Evolutionary conservation across 345 rosid species (phyloP).

Genomic region (Sonneratia alba): DNA sequence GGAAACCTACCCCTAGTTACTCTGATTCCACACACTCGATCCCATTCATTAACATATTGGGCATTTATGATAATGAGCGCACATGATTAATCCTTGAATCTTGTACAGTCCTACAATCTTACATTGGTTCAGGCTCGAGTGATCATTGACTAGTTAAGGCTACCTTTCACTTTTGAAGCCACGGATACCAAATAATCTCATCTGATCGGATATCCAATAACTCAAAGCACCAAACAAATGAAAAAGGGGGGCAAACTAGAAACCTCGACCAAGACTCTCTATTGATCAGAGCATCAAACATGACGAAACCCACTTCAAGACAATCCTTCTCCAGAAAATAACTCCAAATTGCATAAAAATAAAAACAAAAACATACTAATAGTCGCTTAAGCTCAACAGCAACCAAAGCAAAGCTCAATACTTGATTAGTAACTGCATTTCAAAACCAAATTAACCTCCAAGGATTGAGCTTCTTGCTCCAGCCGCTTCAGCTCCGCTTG

Average conservation of each 20-base stretch:
- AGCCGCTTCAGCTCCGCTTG: constrained; percentile 18
- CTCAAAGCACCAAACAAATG: neutral
- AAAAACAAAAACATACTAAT: neutral
- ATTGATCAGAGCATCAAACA: neutral
- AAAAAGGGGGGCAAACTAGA: neutral
- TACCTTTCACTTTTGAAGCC: neutral
- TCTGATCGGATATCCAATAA: neutral
- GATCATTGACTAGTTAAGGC: neutral
- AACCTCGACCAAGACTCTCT: neutral
- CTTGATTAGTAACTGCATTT: neutral
- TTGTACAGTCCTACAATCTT: neutral
- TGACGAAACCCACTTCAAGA: neutral
- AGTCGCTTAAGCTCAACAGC: neutral
- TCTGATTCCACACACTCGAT: neutral
- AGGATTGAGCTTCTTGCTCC: constrained; percentile 16
- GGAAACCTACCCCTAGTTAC: neutral
- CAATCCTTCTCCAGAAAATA: neutral
- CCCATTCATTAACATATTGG: neutral
- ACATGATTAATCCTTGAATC: neutral
- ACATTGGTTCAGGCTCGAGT: neutral
- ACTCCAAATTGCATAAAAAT: neutral
- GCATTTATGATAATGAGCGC: neutral
- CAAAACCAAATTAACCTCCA: constrained; percentile 10
- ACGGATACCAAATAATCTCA: neutral
- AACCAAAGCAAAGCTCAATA: neutral